Percentiles rank a stretch among this genome's conserved stretches.
Evolutionary conservation across 441 rosid species (phyloP).

Genomic region (Melianthus villosus): DNA sequence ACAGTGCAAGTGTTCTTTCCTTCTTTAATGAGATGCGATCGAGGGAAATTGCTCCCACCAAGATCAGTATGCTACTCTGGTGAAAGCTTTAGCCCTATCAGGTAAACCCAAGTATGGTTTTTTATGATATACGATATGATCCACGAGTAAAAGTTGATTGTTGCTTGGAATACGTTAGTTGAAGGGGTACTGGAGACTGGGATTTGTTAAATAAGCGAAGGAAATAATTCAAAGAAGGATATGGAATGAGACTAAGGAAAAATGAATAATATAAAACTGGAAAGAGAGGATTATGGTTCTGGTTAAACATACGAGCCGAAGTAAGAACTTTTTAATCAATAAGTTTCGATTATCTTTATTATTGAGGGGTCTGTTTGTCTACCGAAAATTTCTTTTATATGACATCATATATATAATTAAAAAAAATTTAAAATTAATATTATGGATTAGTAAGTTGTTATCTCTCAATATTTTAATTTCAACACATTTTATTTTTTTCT

Average conservation of each 20-base stretch:
- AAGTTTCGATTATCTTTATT: no score
- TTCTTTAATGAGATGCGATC: constrained; percentile 80
- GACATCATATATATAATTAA: no score
- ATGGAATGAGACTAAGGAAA: constrained; percentile 47
- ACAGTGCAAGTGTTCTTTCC: constrained; percentile 65
- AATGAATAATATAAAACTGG: no score
- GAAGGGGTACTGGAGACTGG: constrained; percentile 73
- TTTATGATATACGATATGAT: constrained; percentile 73
- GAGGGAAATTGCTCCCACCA: constrained; percentile 64
- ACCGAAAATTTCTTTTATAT: no score
- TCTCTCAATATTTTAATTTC: no score
- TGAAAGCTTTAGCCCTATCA: constrained; percentile 81
- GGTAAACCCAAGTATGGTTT: constrained; percentile 82
- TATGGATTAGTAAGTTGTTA: no score
- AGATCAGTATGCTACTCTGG: constrained; percentile 84
- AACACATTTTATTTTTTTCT: no score
- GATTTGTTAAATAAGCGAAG: constrained; percentile 75
- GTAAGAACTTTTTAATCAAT: no score
- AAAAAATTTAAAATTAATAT: no score
- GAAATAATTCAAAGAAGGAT: constrained; percentile 48
- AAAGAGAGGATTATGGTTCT: no score
- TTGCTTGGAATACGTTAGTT: constrained; percentile 91
- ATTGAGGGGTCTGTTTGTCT: no score
- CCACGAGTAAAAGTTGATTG: constrained; percentile 68
- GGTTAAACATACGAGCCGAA: no score